These are phyloP conservation scores for Ilex asprella DNA, from an alignment of 257 asterid genomes.

Conservation along the genomic window DNA sequence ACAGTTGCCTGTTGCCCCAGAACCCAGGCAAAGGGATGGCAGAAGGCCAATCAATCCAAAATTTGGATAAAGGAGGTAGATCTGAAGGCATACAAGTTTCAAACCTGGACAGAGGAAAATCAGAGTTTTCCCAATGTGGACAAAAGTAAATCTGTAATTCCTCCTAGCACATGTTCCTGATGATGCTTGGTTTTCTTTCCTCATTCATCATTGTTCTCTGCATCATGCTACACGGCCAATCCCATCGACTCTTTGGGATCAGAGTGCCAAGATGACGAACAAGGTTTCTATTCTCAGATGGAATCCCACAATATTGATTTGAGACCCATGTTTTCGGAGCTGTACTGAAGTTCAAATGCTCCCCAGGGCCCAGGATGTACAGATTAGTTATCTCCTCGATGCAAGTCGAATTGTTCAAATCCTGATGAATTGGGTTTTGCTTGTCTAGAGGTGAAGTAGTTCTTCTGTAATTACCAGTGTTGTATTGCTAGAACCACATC, in stretches of 20 bases:
- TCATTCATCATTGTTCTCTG: too few relatives aligned
- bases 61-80: background rate
- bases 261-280: too few relatives aligned
- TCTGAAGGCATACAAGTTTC: background rate
- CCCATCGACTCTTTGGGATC: too few relatives aligned
- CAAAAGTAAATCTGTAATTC: too few relatives aligned
- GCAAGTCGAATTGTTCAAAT: background rate
- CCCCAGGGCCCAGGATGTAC: background rate
- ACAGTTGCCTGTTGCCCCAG: background rate
- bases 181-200: too few relatives aligned
- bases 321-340: background rate
- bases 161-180: too few relatives aligned
- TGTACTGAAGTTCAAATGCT: background rate
- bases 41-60: background rate
- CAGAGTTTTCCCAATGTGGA: background rate
- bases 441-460: too few relatives aligned
- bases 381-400: too few relatives aligned
- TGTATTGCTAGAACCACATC: background rate
- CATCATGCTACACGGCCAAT: too few relatives aligned
- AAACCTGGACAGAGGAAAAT: background rate
- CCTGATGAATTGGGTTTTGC: background rate
- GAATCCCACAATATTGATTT: too few relatives aligned
- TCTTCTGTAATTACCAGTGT: background rate
- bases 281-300: too few relatives aligned
- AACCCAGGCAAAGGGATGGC: background rate